Percentiles rank a stretch among this genome's conserved stretches.
These are phyloP conservation scores for Rachicladosporium sp. DNA, from an alignment of 2,329 filamentous ascomycete species.

Conservation along the genomic window DNA sequence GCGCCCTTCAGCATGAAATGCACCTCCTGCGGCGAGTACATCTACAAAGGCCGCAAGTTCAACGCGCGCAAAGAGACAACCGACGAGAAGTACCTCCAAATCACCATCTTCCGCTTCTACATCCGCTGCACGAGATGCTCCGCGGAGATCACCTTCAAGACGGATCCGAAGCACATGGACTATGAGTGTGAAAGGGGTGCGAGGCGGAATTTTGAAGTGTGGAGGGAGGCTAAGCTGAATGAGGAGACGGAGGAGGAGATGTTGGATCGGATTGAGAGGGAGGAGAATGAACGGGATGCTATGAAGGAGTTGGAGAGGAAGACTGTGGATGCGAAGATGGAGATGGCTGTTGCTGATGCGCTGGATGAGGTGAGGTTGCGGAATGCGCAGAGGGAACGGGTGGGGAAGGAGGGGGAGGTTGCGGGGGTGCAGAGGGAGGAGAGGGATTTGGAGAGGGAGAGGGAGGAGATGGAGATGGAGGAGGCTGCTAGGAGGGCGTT, in stretches of 20 bases:
- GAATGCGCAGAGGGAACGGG: conserved; percentile 76
- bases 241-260: conserved; percentile 81
- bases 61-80: conserved; percentile 90
- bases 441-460: conserved; percentile 43
- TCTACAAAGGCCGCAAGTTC: conserved; percentile 90
- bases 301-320: conserved; percentile 95
- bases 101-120: conserved; percentile 82
- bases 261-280: conserved; percentile 68
- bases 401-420: conserved; percentile 47
- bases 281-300: conserved; percentile 71
- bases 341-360: conserved; percentile 95
- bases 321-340: conserved; percentile 78
- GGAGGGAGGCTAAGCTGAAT: conserved; percentile 55
- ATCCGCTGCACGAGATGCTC: conserved; percentile 70
- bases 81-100: conserved; percentile 77
- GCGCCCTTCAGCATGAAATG: conserved; percentile 75
- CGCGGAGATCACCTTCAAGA: conserved; percentile 82
- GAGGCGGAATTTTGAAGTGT: conserved; percentile 86
- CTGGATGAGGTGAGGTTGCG: conserved; percentile 86
- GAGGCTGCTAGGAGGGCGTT: conserved; percentile 74
- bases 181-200: conserved; percentile 73
- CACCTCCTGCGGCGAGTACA: conserved; percentile 60
- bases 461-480: conserved; percentile 68
- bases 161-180: conserved; percentile 90
- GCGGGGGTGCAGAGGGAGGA: conserved; percentile 49